These are phyloP conservation scores for Verticillium tricorpus DNA, from an alignment of 2,329 filamentous ascomycete species.

Conservation along the genomic window DNA sequence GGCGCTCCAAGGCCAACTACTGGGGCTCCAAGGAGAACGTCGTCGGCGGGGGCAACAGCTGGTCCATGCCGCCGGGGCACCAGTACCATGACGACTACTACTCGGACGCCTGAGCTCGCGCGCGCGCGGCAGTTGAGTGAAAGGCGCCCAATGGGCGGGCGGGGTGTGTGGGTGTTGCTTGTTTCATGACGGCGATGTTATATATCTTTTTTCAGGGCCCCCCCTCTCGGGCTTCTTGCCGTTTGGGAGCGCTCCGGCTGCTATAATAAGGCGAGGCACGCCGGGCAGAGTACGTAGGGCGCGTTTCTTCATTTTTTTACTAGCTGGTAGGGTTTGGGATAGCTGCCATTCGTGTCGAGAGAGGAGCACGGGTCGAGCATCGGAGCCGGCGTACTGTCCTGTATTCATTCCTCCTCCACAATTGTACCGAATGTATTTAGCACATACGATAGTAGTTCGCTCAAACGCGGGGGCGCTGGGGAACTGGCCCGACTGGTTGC, in stretches of 20 bases:
- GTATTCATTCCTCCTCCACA: not conserved
- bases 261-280: not conserved
- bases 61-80: conserved; percentile 37
- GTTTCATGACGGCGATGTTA: no score
- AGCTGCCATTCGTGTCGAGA: not conserved
- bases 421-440: not conserved
- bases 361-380: not conserved
- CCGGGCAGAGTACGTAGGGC: not conserved
- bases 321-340: not conserved
- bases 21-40: conserved; percentile 52
- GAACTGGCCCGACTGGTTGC: not conserved
- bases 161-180: conserved; percentile 1
- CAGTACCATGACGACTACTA: conserved; percentile 52
- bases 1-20: conserved; percentile 44
- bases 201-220: no score
- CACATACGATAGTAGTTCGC: not conserved
- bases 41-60: conserved; percentile 33
- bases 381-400: not conserved
- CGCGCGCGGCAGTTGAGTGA: conserved; percentile 7
- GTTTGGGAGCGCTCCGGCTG: not conserved
- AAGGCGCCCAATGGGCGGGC: conserved; percentile 3
- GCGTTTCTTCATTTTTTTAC: not conserved
- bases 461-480: not conserved
- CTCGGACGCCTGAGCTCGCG: conserved; percentile 41
- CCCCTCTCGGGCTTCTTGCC: not conserved